phyloP scores from a whole-genome alignment of 139 green algal species.

The Asterochloris erici region DNA sequence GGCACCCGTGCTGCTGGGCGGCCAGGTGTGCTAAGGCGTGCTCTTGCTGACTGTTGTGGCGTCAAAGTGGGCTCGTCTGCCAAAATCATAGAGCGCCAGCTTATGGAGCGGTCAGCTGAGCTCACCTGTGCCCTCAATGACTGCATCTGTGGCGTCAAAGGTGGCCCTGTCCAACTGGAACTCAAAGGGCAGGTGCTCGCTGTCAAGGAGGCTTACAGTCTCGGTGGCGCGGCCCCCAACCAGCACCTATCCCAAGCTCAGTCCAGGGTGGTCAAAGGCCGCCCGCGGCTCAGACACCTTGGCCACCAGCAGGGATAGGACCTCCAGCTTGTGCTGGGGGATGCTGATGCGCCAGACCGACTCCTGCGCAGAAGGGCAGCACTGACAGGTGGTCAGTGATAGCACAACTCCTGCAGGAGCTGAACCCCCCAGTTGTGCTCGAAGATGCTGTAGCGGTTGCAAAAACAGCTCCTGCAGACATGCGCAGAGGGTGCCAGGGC shows the following conservation, averaged over 20 bases:
- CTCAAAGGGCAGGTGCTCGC: slow-evolving; percentile 68
- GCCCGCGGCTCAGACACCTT: slow-evolving; percentile 65
- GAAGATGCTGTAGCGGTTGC: too few species aligned
- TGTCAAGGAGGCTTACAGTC: slow-evolving; percentile 56
- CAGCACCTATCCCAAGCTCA: slow-evolving; percentile 65
- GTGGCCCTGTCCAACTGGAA: slow-evolving; percentile 66
- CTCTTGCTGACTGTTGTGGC: too few species aligned
- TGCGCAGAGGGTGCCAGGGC: too few species aligned
- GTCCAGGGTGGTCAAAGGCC: slow-evolving; percentile 53
- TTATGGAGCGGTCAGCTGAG: too few species aligned
- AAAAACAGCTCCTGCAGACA: too few species aligned
- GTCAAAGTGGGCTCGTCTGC: too few species aligned
- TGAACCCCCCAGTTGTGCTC: neutral
- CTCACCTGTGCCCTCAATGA: slow-evolving; percentile 36
- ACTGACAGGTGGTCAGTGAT: neutral
- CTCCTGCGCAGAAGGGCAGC: slow-evolving; percentile 42
- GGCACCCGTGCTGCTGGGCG: too few species aligned
- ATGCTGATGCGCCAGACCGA: slow-evolving; percentile 75
- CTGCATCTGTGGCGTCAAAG: slow-evolving; percentile 57
- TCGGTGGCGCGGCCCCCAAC: slow-evolving; percentile 11
- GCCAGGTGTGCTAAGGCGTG: too few species aligned
- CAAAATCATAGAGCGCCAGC: too few species aligned
- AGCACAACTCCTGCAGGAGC: neutral
- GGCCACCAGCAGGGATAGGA: slow-evolving; percentile 72
- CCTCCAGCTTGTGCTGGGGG: slow-evolving; percentile 54